Base-by-base conservation (phyloP, 192 early-diverging fungal species). In the Coemansia sp. region DNA sequence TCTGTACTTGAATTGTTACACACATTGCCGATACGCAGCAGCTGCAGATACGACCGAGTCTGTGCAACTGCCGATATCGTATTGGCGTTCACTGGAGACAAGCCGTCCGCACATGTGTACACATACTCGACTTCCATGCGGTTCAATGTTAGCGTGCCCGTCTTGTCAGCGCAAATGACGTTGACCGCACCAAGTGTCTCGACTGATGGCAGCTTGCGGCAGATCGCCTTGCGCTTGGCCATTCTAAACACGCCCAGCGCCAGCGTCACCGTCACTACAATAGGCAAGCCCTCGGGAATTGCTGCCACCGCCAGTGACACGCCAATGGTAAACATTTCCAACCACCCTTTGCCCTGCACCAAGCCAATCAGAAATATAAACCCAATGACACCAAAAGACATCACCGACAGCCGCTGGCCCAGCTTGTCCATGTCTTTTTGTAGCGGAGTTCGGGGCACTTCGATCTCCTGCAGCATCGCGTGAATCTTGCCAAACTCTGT, bases 401-500 rank as follows among this genome's bases (percentile, higher is more conserved):
- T 69, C 56, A 90, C 74, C 21, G 79, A 81, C 20, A 81, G 73
- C 66, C 76, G 79, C 70, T 74, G 69, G 6, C 79, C 18, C 8
- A 98, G 86, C 48, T 94, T 87, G 79, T 95, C 92, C 95, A 98
- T 98, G 63, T 92, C 94, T 40, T 85, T 61, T 69, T 98, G 96
- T 57, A 98, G 71, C 14, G 96, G 95, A 1, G 96, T 98, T 66
- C 91, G 93, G 17, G 88, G 87, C 7, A 85, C 86, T 74, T 98
- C 94, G 8, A 90, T 92, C 57, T 95, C 94, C 73, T 91, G 89
- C 88, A 97, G 90, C 89, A 97, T 89, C 6, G 82, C 83, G 74
- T 96, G 94, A 42, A 98, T 94, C 37, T 85, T 80, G n/a, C 95
- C 96, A 83, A 96, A 93, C 76, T 97, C 96, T 1, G 95, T 98